Evolutionary conservation across 768 basidiomycete species (phyloP), one percentile per base, ranked within the genome.

Genomic region (Agaricus blazei): DNA sequence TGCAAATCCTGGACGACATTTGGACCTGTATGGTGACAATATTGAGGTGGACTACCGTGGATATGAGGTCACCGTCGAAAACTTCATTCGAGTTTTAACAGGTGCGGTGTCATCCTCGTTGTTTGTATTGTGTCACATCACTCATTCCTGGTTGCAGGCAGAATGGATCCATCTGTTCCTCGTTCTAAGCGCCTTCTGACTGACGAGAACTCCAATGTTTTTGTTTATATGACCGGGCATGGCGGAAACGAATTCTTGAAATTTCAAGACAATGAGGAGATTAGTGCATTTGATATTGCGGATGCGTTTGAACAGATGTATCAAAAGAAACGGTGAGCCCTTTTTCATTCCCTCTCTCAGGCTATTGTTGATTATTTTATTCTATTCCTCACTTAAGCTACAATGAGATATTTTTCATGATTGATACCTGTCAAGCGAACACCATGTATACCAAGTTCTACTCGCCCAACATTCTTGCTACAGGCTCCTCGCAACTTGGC

Each of bases 231-330:
- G 92, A 96, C 97, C 0, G 97, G 97, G 0, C 97, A 98, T 62
- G 97, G 97, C 11, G 97, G 97, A 0, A 90, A 96, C 63, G 97
- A 97, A 69, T 99, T 98, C 68, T 82, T 99, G 65, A 98, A 99
- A 68, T 98, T 99, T 69, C 97, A 99, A 67, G 97, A 99, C 67
- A 94, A 90, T 67, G 97, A 98, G 69, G 97, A 99, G 68, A 93
- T 98, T 63, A 93, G 90, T 56, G 93, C 96, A 0, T 93, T 90
- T 56, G 97, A 98, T 66, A 82, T 98, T n/a, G 96, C 96, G 0
- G 96, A 98, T 66, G 95, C 97, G 1, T 90, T 98, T 58, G 93
- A 93, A 68, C 95, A 98, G 71, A 99, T 99, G 96, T 94, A 88
- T 77, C 90, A 95, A 68, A 98, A 98, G 78, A 88, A 88, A 67